Percentiles rank a stretch among this genome's conserved stretches.
These are phyloP conservation scores for Isatis lusitanica DNA, from an alignment of 441 rosid genomes.

Conservation along the genomic window DNA sequence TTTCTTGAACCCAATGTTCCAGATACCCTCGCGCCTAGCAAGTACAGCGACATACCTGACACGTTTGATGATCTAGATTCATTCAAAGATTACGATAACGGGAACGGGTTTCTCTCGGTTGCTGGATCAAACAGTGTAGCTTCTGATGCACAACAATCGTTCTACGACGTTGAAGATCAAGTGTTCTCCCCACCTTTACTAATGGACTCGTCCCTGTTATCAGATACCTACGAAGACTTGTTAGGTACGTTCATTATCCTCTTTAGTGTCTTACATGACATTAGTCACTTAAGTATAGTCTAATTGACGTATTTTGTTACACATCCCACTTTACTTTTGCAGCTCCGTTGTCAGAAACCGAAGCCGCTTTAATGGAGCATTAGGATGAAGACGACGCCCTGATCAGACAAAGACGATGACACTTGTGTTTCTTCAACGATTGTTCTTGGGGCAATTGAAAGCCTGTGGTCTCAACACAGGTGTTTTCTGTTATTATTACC, in stretches of 20 bases:
- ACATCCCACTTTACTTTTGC: constrained; percentile 33
- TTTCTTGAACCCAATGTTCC: constrained; percentile 46
- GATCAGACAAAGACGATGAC: constrained; percentile 8
- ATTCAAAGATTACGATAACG: constrained; percentile 64
- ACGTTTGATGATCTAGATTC: constrained; percentile 66
- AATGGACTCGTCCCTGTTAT: constrained; percentile 71
- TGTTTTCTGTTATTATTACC: constrained; percentile 22
- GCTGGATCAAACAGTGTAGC: constrained; percentile 60
- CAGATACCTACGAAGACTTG: constrained; percentile 87
- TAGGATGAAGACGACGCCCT: constrained; percentile 41
- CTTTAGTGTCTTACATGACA: neutral
- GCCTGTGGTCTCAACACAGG: neutral
- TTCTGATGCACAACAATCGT: constrained; percentile 57
- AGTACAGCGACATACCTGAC: constrained; percentile 63
- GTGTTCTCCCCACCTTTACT: constrained; percentile 94
- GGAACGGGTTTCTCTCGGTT: constrained; percentile 73
- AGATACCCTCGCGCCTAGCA: constrained; percentile 51
- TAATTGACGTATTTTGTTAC: constrained; percentile 14
- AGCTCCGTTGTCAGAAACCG: constrained; percentile 98
- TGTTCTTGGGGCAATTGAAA: constrained; percentile 3
- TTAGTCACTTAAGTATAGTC: neutral
- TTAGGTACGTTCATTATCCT: constrained; percentile 58
- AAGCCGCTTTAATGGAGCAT: constrained; percentile 90
- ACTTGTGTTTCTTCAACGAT: constrained; percentile 18
- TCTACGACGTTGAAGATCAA: constrained; percentile 76